phyloP scores from a whole-genome alignment of 1,139 yeast genomes.

The Candida dubliniensis region DNA sequence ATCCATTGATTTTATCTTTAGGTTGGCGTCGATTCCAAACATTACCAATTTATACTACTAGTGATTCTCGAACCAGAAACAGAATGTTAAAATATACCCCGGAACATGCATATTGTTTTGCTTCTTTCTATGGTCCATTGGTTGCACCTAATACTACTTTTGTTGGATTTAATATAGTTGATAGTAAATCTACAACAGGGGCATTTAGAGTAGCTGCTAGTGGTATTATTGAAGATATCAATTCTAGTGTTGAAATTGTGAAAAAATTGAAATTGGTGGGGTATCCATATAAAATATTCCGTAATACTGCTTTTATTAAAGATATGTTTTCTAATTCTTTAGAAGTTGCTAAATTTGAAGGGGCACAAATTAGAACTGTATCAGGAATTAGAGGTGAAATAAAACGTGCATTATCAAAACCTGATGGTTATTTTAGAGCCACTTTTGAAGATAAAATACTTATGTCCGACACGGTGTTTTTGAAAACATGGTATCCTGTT shows the following conservation, averaged over 20 bases:
- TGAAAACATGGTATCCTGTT: constrained; percentile 97
- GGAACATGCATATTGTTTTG: constrained; percentile 95
- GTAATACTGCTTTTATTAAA: constrained; percentile 94
- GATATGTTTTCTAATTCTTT: constrained; percentile 92
- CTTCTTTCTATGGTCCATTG: constrained; percentile 94
- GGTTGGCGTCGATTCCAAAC: constrained; percentile 99
- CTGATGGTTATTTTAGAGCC: constrained; percentile 98
- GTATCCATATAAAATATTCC: constrained; percentile 87
- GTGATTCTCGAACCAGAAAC: constrained; percentile 95
- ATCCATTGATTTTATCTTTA: constrained; percentile 86
- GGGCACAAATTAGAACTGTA: constrained; percentile 94
- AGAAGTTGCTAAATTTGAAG: constrained; percentile 97
- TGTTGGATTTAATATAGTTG: constrained; percentile 90
- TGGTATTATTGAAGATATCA: constrained; percentile 92
- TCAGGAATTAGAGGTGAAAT: constrained; percentile 98
- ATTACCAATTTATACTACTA: constrained; percentile 89
- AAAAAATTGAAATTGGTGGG: constrained; percentile 96
- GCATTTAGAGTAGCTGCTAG: constrained; percentile 97
- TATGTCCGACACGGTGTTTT: constrained; percentile 83
- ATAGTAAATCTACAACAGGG: constrained; percentile 80
- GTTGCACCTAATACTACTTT: constrained; percentile 98
- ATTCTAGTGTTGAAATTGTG: constrained; percentile 86
- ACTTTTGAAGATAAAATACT: constrained; percentile 94
- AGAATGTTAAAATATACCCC: constrained; percentile 98
- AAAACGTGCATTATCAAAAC: constrained; percentile 88